A percentile compares a stretch with the other conserved stretches of the same genome.
Conservation (phyloP, 768 basidiomycete species). For the Ephemerocybe angulata region DNA sequence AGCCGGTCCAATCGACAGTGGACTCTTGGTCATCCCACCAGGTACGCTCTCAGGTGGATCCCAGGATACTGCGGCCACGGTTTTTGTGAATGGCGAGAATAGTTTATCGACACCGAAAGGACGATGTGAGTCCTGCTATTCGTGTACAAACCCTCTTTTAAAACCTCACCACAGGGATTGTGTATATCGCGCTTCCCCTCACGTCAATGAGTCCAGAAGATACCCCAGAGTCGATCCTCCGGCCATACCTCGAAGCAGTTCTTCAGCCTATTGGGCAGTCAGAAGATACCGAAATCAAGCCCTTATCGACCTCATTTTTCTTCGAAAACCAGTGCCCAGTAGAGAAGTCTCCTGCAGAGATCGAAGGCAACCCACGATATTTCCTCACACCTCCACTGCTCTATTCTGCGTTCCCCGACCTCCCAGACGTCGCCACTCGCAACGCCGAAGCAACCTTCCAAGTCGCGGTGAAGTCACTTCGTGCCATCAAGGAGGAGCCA, state of each 20-base stretch:
- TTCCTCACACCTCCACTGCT: conserved; percentile 30
- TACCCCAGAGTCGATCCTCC: conserved; percentile 40
- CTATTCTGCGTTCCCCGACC: conserved; percentile 41
- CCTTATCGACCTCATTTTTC: conserved; percentile 57
- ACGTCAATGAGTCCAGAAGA: conserved; percentile 10
- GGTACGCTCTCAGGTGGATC: conserved; percentile 49
- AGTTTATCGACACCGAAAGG: conserved; percentile 71
- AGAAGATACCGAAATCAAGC: conserved; percentile 22
- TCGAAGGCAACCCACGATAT: not conserved
- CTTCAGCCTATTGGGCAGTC: conserved; percentile 29
- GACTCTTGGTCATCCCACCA: conserved; percentile 74
- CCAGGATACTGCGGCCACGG: conserved; percentile 50
- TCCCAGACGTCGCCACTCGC: conserved; percentile 52
- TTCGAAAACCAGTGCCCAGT: conserved; percentile 32
- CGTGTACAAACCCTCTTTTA: not conserved
- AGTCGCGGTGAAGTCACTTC: conserved; percentile 20
- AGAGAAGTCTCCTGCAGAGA: not conserved
- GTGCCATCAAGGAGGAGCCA: conserved; percentile 5
- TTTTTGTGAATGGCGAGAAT: conserved; percentile 66
- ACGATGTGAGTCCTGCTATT: conserved; percentile 53
- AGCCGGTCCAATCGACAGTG: conserved; percentile 50
- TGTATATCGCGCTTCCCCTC: conserved; percentile 55
- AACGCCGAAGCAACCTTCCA: conserved; percentile 45
- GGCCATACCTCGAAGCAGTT: conserved; percentile 55
- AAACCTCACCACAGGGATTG: conserved; percentile 43